These are phyloP conservation scores for Ceratobasidium sp. DNA, from an alignment of 1,284 basidiomycete species.

Conservation along the genomic window DNA sequence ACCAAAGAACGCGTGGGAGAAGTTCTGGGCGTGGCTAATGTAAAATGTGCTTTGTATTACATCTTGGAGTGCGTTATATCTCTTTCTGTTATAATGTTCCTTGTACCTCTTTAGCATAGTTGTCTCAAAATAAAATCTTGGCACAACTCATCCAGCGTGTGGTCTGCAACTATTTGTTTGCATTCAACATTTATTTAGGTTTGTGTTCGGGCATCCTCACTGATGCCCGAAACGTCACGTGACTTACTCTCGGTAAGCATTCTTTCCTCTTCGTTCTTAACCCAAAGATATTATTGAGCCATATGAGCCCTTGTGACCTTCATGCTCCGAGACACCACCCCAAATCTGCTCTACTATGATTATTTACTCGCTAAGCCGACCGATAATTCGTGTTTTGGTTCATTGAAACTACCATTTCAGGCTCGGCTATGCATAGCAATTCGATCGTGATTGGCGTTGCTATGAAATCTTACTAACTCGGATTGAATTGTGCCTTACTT, in stretches of 20 bases:
- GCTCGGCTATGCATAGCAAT: neutral
- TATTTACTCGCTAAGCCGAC: neutral
- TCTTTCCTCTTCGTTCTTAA: too few relatives aligned
- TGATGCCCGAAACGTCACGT: too few relatives aligned
- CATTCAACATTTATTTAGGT: too few relatives aligned
- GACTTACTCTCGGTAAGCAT: too few relatives aligned
- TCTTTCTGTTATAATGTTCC: neutral
- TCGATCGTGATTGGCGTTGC: neutral
- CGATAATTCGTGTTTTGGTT: neutral
- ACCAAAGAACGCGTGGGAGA: slow-evolving; percentile 76
- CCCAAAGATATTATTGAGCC: too few relatives aligned
- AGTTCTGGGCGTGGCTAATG: slow-evolving; percentile 81
- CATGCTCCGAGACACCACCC: too few relatives aligned
- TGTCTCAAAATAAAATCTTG: neutral
- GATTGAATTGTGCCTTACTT: too few relatives aligned
- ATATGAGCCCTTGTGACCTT: too few relatives aligned
- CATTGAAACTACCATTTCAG: neutral
- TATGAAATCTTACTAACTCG: neutral
- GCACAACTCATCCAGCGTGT: too few relatives aligned
- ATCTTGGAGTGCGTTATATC: slow-evolving; percentile 5
- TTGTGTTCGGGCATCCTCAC: too few relatives aligned
- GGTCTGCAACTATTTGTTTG: too few relatives aligned
- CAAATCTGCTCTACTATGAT: too few relatives aligned
- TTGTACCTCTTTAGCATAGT: neutral
- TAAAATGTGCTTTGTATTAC: slow-evolving; percentile 26